These are phyloP conservation scores for Boletus tomentosulus DNA, from an alignment of 768 basidiomycete species.

Conservation along the genomic window DNA sequence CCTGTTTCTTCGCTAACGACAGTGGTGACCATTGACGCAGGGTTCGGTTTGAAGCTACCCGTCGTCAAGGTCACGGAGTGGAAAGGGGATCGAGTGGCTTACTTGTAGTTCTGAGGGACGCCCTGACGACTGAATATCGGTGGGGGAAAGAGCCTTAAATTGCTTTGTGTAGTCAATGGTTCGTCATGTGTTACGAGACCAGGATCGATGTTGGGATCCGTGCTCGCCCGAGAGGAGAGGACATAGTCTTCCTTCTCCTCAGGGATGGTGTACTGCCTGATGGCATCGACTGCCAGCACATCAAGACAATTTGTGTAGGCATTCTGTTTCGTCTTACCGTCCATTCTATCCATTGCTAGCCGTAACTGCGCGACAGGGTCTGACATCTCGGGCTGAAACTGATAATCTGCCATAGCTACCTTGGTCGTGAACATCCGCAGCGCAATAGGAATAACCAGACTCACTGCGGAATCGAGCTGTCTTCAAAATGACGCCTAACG, in stretches of 20 bases:
- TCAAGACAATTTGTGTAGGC: background rate
- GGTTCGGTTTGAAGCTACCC: constrained; percentile 70
- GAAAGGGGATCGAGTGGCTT: constrained; percentile 11
- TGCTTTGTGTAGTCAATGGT: constrained; percentile 38
- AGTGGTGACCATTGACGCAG: constrained; percentile 66
- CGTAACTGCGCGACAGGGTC: constrained; percentile 73
- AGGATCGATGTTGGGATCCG: constrained; percentile 52
- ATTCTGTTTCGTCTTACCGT: constrained; percentile 52
- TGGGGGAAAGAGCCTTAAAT: constrained; percentile 77
- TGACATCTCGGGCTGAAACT: constrained; percentile 70
- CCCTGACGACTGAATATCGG: constrained; percentile 84
- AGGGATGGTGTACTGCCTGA: constrained; percentile 67
- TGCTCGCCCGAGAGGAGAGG: constrained; percentile 25
- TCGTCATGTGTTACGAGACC: constrained; percentile 25
- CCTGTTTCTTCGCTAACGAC: constrained; percentile 71
- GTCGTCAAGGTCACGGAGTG: background rate
- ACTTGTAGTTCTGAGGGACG: constrained; percentile 83
- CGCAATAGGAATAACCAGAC: constrained; percentile 24
- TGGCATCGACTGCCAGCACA: constrained; percentile 56
- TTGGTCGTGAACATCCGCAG: constrained; percentile 1
- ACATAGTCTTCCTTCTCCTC: constrained; percentile 64
- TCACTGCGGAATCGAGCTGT: constrained; percentile 88
- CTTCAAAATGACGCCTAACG: constrained; percentile 72
- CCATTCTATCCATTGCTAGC: constrained; percentile 70
- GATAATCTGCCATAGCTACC: constrained; percentile 90